Conservation (phyloP, 139 green algal species). For the Trebouxia sp. region DNA sequence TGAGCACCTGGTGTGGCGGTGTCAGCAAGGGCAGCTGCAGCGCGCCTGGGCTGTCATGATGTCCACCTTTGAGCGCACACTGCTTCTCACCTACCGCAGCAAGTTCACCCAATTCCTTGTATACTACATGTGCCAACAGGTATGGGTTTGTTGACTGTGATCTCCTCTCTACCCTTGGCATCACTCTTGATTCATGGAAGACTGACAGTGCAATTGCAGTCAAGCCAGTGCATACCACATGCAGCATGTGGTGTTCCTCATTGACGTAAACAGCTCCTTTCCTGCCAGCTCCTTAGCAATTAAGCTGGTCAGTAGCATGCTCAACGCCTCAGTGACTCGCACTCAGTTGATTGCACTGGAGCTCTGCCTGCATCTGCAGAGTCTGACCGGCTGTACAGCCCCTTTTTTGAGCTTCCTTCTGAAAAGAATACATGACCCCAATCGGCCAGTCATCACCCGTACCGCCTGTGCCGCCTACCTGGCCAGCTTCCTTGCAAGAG, state of each 20-base stretch:
- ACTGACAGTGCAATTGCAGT: too few relatives aligned
- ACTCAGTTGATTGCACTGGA: too few relatives aligned
- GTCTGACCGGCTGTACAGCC: not conserved
- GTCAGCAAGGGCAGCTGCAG: constrained; percentile 48
- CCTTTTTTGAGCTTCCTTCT: constrained; percentile 64
- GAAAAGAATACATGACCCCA: constrained; percentile 50
- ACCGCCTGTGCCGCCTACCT: constrained; percentile 80
- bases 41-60: constrained; percentile 67
- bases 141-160: too few relatives aligned
- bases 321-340: too few relatives aligned
- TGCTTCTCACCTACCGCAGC: constrained; percentile 83
- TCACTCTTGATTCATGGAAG: too few relatives aligned
- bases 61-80: constrained; percentile 67
- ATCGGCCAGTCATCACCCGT: constrained; percentile 65
- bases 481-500: constrained; percentile 84
- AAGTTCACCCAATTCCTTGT: constrained; percentile 94
- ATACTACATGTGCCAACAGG: constrained; percentile 58
- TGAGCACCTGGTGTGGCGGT: constrained; percentile 61
- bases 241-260: too few relatives aligned
- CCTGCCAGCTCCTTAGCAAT: too few relatives aligned
- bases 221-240: too few relatives aligned
- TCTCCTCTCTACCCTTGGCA: too few relatives aligned
- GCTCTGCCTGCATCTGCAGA: too few relatives aligned
- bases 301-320: too few relatives aligned
- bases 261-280: too few relatives aligned